phyloP scores from a whole-genome alignment of 108 stramenopile genomes.

The Hondaea fermentalgiana region DNA sequence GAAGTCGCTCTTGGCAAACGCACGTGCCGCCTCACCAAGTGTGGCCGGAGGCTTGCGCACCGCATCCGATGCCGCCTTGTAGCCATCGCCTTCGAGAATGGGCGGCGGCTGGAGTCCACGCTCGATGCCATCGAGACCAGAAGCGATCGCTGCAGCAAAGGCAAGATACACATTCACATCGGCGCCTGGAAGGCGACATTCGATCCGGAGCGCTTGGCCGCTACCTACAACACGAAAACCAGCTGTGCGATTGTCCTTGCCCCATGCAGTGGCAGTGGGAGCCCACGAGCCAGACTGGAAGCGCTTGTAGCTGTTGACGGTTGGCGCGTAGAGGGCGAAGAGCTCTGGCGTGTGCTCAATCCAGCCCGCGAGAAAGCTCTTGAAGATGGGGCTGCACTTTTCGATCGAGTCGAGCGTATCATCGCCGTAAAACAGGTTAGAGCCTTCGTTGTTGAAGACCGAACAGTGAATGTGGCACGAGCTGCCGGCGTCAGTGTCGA shows the following conservation, averaged over 20 bases:
- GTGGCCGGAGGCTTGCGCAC: not conserved
- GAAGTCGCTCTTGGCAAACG: not conserved
- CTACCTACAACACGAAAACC: constrained; percentile 6
- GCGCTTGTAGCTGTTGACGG: constrained; percentile 14
- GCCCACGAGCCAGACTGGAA: not conserved
- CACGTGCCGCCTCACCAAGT: not conserved
- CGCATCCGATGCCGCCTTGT: not conserved
- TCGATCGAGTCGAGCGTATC: not conserved
- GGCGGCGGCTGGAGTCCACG: not conserved
- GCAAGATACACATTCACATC: not conserved
- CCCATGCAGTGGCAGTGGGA: not conserved
- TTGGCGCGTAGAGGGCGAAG: not conserved
- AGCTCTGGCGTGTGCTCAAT: not conserved
- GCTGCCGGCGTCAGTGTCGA: not conserved
- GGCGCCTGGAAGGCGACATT: constrained; percentile 4
- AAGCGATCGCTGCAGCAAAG: constrained; percentile 13
- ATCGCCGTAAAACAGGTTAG: not conserved
- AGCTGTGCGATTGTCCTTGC: not conserved
- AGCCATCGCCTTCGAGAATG: not conserved
- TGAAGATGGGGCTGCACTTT: not conserved
- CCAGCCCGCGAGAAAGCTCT: constrained; percentile 19
- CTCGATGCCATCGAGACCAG: not conserved
- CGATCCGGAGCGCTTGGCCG: not conserved
- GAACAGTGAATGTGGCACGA: constrained; percentile 23
- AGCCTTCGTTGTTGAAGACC: not conserved